These are phyloP conservation scores for Macroventuria anomochaeta DNA, from an alignment of 2,329 filamentous ascomycete genomes.

Conservation along the genomic window DNA sequence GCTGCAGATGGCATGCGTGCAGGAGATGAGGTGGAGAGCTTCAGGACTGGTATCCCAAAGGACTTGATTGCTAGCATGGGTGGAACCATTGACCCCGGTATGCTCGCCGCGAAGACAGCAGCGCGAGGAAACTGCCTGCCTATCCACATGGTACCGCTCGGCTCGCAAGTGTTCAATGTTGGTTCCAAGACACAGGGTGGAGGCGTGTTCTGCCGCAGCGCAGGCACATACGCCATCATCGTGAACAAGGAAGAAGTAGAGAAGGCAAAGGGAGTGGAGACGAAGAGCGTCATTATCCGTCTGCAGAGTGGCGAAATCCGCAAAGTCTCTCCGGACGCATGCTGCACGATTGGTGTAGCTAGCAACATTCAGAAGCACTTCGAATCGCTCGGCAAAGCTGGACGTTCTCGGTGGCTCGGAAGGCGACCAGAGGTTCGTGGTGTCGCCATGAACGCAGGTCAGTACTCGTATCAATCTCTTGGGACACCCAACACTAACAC, in stretches of 20 bases:
- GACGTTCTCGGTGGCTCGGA: conserved; percentile 89
- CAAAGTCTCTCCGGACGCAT: conserved; percentile 87
- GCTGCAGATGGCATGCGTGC: conserved; percentile 93
- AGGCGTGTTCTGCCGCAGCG: conserved; percentile 92
- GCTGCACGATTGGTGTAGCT: conserved; percentile 90
- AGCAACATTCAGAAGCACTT: conserved; percentile 95
- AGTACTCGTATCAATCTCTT: conserved; percentile 8
- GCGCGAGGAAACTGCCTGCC: conserved; percentile 95
- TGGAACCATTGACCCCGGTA: conserved; percentile 89
- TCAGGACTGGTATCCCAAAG: conserved; percentile 84
- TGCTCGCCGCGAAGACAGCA: conserved; percentile 91
- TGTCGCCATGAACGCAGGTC: conserved; percentile 96
- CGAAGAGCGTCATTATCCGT: conserved; percentile 81
- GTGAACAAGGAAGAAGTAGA: conserved; percentile 83
- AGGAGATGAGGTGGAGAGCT: conserved; percentile 92
- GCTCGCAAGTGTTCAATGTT: conserved; percentile 91
- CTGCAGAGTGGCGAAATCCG: conserved; percentile 93
- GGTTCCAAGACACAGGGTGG: conserved; percentile 74
- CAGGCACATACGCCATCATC: conserved; percentile 88
- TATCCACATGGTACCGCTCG: conserved; percentile 92
- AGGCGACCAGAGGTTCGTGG: conserved; percentile 95
- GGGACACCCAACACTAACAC: conserved; percentile 19
- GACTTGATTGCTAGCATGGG: conserved; percentile 92
- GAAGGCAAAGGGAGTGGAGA: conserved; percentile 64
- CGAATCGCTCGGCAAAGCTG: conserved; percentile 90